Conservation (phyloP, 176 grass and related monocot species). For the Bothriochloa decipiens region DNA sequence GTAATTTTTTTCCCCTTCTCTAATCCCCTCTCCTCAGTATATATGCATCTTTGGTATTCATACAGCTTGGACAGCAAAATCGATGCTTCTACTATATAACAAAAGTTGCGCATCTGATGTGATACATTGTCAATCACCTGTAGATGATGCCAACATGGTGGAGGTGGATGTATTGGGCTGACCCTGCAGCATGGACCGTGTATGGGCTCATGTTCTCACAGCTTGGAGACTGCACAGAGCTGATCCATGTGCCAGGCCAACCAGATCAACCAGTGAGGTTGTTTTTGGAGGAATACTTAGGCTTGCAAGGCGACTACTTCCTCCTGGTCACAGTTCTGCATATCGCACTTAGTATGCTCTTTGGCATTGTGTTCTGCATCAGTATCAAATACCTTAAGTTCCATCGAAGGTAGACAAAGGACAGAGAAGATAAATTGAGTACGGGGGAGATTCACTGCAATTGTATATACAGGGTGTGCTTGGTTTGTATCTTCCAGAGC, state of each 20-base stretch:
- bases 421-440: neutral
- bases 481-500: no score
- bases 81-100: neutral
- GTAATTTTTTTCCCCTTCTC: constrained; percentile 25
- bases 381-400: constrained; percentile 62
- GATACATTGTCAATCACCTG: neutral
- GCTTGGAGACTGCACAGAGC: constrained; percentile 47
- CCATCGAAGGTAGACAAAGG: constrained; percentile 46
- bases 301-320: constrained; percentile 49
- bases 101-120: neutral
- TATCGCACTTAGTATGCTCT: constrained; percentile 47
- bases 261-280: constrained; percentile 37
- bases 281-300: constrained; percentile 56
- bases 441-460: neutral
- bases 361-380: constrained; percentile 54
- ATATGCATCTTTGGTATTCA: neutral
- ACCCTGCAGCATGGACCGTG: constrained; percentile 61
- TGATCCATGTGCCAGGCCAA: constrained; percentile 42
- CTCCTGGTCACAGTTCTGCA: constrained; percentile 47
- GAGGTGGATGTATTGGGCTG: constrained; percentile 63
- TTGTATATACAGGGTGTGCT: neutral
- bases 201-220: constrained; percentile 64
- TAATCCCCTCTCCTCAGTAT: neutral
- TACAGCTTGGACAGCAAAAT: neutral
- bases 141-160: constrained; percentile 66